Evolutionary conservation across 768 basidiomycete genomes (phyloP).

Genomic region (Termitomyces sp.): DNA sequence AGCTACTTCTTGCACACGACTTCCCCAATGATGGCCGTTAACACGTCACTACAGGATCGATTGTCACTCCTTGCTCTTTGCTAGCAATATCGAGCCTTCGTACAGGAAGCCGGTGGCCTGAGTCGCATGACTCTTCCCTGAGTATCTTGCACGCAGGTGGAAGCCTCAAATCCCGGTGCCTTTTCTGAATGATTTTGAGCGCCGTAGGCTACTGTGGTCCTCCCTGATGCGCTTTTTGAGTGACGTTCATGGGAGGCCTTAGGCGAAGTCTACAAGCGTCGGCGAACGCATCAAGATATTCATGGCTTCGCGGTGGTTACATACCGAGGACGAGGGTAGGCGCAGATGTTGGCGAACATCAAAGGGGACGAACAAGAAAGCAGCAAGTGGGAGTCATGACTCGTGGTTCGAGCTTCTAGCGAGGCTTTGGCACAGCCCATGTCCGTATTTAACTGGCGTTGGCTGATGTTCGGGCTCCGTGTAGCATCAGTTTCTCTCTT

Average conservation of each 20-base stretch:
- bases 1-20: slow-evolving; percentile 23
- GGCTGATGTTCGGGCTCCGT: slow-evolving; percentile 4
- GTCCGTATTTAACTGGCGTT: slow-evolving; percentile 7
- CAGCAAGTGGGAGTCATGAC: slow-evolving; percentile 2
- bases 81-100: slow-evolving; percentile 28
- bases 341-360: slow-evolving; percentile 8
- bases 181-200: slow-evolving; percentile 45
- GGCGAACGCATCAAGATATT: slow-evolving; percentile 46
- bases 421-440: slow-evolving; percentile 25
- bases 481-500: slow-evolving; percentile 1
- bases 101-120: slow-evolving; percentile 35
- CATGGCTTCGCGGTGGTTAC: slow-evolving; percentile 44
- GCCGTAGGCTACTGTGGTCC: slow-evolving; percentile 43
- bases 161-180: slow-evolving; percentile 46
- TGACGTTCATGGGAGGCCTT: slow-evolving; percentile 14
- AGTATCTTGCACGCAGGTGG: slow-evolving; percentile 14
- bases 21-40: slow-evolving; percentile 11
- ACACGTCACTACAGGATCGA: slow-evolving; percentile 4
- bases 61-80: slow-evolving; percentile 1
- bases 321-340: slow-evolving; percentile 9
- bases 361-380: slow-evolving; percentile 29
- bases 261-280: slow-evolving; percentile 47
- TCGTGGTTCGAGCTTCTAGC: slow-evolving; percentile 8
- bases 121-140: slow-evolving; percentile 42
- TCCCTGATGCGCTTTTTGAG: slow-evolving; percentile 17